Evolutionary conservation across 2,329 filamentous ascomycete species (phyloP), one percentile per base, ranked within the genome.

Genomic region (Botrytis medusae): DNA sequence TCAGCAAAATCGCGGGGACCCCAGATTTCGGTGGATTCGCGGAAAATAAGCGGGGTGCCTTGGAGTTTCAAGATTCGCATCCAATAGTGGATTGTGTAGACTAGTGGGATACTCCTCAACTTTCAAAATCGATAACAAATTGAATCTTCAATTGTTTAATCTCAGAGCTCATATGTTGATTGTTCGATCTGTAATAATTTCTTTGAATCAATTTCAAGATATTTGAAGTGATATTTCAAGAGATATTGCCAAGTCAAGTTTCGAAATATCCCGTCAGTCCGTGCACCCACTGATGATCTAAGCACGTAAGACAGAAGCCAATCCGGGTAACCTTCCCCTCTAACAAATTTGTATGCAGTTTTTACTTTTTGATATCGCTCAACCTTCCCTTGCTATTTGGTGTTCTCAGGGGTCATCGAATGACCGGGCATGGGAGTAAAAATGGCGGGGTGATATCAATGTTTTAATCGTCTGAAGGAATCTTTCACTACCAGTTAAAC

Each of bases 21-120:
- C 46, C 60, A 44, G 60, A 71, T 65, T 71, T 18, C 5, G 20
- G 51, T 65, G 22, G n/a, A 71, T 57, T 65, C 46, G 48, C 32
- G 42, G 40, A n/a, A 51, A 62, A 25, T 7, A 37, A 29, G 69
- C 32, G 32, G n/a, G 32, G 42, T 63, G 7, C 12, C 5, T 32
- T 37, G 22, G 5, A 34, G 22, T n/a, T n/a, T 61, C 54, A 34
- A n/a, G 40, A 22, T n/a, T 46, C 10, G 44, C 12, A 46, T 44
- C 32, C 68, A 46, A 18, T 8, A 70, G 29, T 7, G 20, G 57
- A 14, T 25, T 29, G 48, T n/a, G 2, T 54, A 5, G 14, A 54
- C n/a, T 54, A 14, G 18, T 9, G 6, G 51, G 14, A 29, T 25
- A n/a, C 25, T 54, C n/a, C n/a, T 18, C n/a, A 54, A 54, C 51